Base-by-base conservation (phyloP, 225 moss, liverwort and hornwort species). In the Bryum argenteum region DNA sequence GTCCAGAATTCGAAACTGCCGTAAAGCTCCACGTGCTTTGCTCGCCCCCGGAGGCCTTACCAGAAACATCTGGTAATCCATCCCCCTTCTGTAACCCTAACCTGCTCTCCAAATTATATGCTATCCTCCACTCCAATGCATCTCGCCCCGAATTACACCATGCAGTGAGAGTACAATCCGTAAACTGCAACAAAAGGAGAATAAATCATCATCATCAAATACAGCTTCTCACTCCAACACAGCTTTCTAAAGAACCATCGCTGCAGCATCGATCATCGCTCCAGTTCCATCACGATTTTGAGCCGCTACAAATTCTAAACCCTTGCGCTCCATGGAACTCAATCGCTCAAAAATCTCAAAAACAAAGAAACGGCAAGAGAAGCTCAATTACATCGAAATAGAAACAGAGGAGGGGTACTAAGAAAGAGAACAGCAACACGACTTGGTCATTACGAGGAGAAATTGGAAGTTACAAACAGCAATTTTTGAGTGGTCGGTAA, bases 31-130 rank as follows among this genome's bases (percentile, higher is more conserved):
- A 44, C 88, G 70, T 44, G 48, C 16, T 48, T 22, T 59, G 54
- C 70, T 38, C 54, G 65, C 67, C 63, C 80, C 86, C 26, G 87
- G 79, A 4, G 82, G 72, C 16, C 77, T 71, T 8, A 85, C 88
- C 64, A 88, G 75, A 80, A 85, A 88, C 44, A 80, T 43, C 66
- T 75, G 84, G 85, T 85, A 88, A 78, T 88, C 88, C 88, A 88
- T 88, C 45, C 44, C 68, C 54, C 17, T 11, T 14, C 45, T 55
- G 8, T 44, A 81, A 54, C 73, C 79, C 83, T 76, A 79, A 76
- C 39, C 75, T 58, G 54, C 64, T 63, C 71, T 65, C 62, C 62
- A 63, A 51, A 70, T 78, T 66, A 78, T 62, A 22, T 33, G 65
- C 28, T 20, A 47, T 40, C 4, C 26, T 39, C 61, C 66, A 61